Conservation (phyloP, 2,329 filamentous ascomycete species). For the Pseudogymnoascus sp. region DNA sequence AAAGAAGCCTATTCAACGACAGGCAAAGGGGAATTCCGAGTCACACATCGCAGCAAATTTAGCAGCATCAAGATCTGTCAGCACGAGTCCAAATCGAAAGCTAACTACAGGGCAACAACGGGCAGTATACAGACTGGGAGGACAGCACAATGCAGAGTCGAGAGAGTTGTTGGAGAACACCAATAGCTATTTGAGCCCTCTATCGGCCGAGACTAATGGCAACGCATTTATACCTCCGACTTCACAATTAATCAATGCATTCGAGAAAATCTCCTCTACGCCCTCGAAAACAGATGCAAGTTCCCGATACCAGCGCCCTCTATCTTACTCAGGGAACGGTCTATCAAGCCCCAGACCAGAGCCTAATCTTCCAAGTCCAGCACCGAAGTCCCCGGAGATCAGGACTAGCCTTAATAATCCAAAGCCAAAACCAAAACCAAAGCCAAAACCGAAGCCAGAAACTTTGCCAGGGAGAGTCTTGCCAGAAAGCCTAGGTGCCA, state of each 20-base stretch:
- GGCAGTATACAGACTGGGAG: background rate
- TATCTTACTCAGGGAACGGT: background rate
- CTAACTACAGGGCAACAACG: background rate
- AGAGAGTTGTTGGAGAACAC: background rate
- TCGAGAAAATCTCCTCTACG: constrained; percentile 4
- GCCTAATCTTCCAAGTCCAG: background rate
- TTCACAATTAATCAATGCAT: background rate
- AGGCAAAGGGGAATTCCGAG: background rate
- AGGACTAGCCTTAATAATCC: background rate
- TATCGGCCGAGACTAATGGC: background rate
- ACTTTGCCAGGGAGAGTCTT: background rate
- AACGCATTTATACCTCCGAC: constrained; percentile 5
- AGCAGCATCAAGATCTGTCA: constrained; percentile 55
- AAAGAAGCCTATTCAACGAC: background rate
- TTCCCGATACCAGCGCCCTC: background rate
- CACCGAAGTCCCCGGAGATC: background rate
- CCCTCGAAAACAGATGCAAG: background rate
- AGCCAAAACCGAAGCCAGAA: constrained; percentile 22
- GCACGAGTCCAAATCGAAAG: constrained; percentile 39
- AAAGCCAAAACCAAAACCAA: constrained; percentile 26
- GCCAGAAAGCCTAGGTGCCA: background rate
- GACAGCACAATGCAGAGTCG: background rate
- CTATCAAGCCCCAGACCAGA: background rate
- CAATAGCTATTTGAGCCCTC: constrained; percentile 5
- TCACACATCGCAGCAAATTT: constrained; percentile 57